Evolutionary conservation across 106 monocot species (phyloP), one percentile per base, ranked within the genome.

Genomic region (Allium fistulosum): DNA sequence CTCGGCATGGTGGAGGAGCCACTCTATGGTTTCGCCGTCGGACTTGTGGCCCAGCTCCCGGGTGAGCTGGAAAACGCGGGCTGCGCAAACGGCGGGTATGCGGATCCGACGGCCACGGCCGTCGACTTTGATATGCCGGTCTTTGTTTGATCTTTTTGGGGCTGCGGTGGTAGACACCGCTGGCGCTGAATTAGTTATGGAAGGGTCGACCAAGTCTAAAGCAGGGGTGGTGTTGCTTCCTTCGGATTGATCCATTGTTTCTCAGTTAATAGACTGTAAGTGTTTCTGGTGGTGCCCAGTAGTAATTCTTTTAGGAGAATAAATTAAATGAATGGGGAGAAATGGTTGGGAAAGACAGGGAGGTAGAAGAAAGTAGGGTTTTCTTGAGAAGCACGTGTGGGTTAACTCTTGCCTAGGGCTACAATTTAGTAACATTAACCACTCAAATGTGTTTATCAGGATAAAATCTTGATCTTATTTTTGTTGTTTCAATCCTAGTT

Each of bases 31-130:
- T 65, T 87, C 83, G 4, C 83, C 87, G 27, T 87, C 87, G 22
- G 87, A 87, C 46, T 87, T 87, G 77, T 87, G 80, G n/a, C 87
- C 77, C 10, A 87, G 77, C 72, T 87, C 87, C 8, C 87, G 66
- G 9, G 83, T 83, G 26, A 87, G 79, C 61, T 87, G 87, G 72
- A 87, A 87, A 10, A 87, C 87, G 2, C 87, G 10, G 7, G 87
- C 87, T 11, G 83, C 87, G 77, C 87, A 87, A 0, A 75, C 65
- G 0, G 83, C 83, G 56, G 87, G 87, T 82, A 87, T 87, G 15
- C 87, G 87, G 59, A 87, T 87, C 16, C 87, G 53, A 11, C 87
- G 67, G 8, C 83, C 87, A 7, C 87, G 74, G 60, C 87, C 87
- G 56, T 87, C 87, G 16, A 87, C 87, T 57, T 87, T 87, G 8